Conservation (phyloP, 208 protist genomes). For the Porcisia hertigi region DNA sequence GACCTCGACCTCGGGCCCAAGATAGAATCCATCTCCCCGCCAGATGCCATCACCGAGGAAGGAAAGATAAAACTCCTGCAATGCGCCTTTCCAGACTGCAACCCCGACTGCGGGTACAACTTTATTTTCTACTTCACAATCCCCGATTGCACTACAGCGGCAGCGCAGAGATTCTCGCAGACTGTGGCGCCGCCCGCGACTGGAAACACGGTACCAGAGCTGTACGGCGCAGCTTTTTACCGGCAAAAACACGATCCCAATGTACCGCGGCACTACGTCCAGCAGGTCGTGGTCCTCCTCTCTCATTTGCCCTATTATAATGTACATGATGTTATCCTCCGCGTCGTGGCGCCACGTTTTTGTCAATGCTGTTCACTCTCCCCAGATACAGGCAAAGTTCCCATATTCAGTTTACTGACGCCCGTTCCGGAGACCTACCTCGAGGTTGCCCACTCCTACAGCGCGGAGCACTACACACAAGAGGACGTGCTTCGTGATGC, state of each 20-base stretch:
- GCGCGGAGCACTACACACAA: conserved; percentile 68
- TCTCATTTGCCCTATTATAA: conserved; percentile 73
- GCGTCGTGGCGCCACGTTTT: conserved; percentile 76
- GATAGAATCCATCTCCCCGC: conserved; percentile 65
- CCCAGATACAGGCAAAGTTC: conserved; percentile 64
- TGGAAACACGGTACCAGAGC: conserved; percentile 36
- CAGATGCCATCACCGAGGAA: conserved; percentile 57
- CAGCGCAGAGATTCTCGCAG: conserved; percentile 26
- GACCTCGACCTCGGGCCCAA: conserved; percentile 84
- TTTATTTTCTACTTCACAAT: conserved; percentile 88
- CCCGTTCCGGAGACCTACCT: conserved; percentile 62
- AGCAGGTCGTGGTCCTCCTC: conserved; percentile 85
- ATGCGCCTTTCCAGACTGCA: conserved; percentile 85
- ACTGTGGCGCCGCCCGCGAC: conserved; percentile 28
- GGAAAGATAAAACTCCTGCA: conserved; percentile 50
- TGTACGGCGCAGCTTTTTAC: conserved; percentile 83
- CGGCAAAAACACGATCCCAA: conserved; percentile 78
- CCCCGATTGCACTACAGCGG: conserved; percentile 50
- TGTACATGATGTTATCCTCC: conserved; percentile 82
- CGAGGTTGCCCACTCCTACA: conserved; percentile 69
- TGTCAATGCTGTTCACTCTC: conserved; percentile 84
- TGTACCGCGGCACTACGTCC: conserved; percentile 83
- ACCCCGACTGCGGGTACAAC: conserved; percentile 79
- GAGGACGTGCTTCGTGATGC: conserved; percentile 65
- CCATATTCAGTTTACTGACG: conserved; percentile 65